phyloP scores from a whole-genome alignment of 352 stramenopile species.

The Phytophthora lateralis region DNA sequence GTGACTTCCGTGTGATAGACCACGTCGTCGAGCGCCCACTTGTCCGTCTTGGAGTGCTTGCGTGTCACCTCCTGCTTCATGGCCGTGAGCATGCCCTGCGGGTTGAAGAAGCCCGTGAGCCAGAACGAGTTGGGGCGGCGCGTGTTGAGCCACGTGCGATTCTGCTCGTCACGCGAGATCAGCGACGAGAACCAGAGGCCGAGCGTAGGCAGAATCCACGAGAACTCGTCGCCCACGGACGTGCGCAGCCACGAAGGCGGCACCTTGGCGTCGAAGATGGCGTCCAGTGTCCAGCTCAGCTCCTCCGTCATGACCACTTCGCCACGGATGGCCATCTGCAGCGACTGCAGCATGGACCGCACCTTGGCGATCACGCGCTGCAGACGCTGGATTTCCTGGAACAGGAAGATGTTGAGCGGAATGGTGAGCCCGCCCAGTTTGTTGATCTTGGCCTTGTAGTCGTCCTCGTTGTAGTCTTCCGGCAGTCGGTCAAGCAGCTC shows the following conservation, averaged over 20 bases:
- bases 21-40: slow-evolving; percentile 98
- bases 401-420: slow-evolving; percentile 98
- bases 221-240: slow-evolving; percentile 97
- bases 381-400: slow-evolving; percentile 98
- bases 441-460: slow-evolving; percentile 97
- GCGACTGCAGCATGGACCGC: slow-evolving; percentile 93
- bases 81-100: slow-evolving; percentile 97
- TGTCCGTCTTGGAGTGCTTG: slow-evolving; percentile 96
- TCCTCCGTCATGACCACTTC: slow-evolving; percentile 98
- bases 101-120: slow-evolving; percentile 99
- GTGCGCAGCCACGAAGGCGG: slow-evolving; percentile 96
- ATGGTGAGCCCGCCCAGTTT: slow-evolving; percentile 96
- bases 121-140: slow-evolving; percentile 96
- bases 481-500: slow-evolving; percentile 95
- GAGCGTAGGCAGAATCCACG: slow-evolving; percentile 96
- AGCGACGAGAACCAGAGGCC: slow-evolving; percentile 98
- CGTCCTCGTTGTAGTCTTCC: slow-evolving; percentile 97
- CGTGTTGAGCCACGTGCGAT: slow-evolving; percentile 95
- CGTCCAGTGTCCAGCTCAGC: slow-evolving; percentile 94
- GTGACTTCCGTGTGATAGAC: slow-evolving; percentile 98
- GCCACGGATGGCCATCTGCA: slow-evolving; percentile 97
- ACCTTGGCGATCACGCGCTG: slow-evolving; percentile 97
- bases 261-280: slow-evolving; percentile 96
- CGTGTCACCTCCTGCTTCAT: slow-evolving; percentile 99
- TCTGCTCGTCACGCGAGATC: slow-evolving; percentile 95